These are phyloP conservation scores for Ogataea pini DNA, from an alignment of 805 yeast genomes.

Conservation along the genomic window DNA sequence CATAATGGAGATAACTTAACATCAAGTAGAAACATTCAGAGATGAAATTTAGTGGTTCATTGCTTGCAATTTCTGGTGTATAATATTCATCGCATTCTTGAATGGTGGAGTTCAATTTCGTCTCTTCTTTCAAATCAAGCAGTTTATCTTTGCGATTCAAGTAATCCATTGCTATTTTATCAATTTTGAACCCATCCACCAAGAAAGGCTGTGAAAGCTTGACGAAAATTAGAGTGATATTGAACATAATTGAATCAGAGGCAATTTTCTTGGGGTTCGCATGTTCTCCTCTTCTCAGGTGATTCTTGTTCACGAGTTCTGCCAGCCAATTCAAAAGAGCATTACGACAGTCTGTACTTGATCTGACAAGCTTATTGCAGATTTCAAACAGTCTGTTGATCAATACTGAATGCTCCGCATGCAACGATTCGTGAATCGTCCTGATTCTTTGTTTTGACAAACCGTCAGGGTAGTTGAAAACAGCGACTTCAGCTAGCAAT, in stretches of 20 bases:
- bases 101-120: conserved; percentile 76
- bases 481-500: conserved; percentile 51
- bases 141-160: conserved; percentile 52
- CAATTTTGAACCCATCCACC: conserved; percentile 62
- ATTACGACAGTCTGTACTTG: conserved; percentile 63
- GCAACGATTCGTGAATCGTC: conserved; percentile 58
- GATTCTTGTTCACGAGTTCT: conserved; percentile 75
- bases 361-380: conserved; percentile 72
- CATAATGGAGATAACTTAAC: conserved; percentile 80
- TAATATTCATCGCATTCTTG: conserved; percentile 66
- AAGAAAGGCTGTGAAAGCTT: conserved; percentile 83
- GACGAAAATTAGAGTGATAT: conserved; percentile 65
- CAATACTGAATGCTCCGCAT: conserved; percentile 60
- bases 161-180: conserved; percentile 74
- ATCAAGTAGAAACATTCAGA: conserved; percentile 85
- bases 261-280: conserved; percentile 67
- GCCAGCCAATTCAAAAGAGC: conserved; percentile 70
- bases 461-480: conserved; percentile 43
- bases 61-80: conserved; percentile 39
- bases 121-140: conserved; percentile 74
- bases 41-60: conserved; percentile 65
- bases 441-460: conserved; percentile 45
- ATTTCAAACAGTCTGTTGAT: conserved; percentile 67
- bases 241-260: conserved; percentile 79
- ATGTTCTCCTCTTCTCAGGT: conserved; percentile 83